Evolutionary conservation across 148 eudicot species (phyloP).

Genomic region (Euryodendron excelsum): DNA sequence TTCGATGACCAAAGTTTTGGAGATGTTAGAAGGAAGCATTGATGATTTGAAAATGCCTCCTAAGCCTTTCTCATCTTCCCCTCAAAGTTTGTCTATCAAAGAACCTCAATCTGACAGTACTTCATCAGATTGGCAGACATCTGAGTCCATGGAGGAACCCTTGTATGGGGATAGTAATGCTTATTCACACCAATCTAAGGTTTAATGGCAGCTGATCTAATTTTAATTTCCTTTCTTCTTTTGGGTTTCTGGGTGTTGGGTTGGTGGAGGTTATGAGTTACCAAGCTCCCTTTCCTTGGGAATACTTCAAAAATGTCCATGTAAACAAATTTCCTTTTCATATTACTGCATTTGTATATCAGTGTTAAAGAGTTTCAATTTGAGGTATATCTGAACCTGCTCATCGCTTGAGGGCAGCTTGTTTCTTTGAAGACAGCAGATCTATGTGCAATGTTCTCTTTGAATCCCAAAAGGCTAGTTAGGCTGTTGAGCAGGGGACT

Average conservation of each 20-base stretch:
- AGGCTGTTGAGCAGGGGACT: too few species aligned
- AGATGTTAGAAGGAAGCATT: conserved; percentile 4
- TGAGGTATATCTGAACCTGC: not conserved
- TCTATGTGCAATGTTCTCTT: too few species aligned
- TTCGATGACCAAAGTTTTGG: conserved; percentile 8
- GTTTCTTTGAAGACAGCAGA: too few species aligned
- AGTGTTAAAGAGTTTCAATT: not conserved
- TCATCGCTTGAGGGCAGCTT: too few species aligned
- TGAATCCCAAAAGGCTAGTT: not conserved
- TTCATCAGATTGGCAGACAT: not conserved
- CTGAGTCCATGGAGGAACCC: not conserved
- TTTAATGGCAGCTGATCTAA: too few species aligned
- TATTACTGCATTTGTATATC: not conserved
- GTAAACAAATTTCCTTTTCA: not conserved
- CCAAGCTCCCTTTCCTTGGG: too few species aligned
- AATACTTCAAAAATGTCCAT: not conserved
- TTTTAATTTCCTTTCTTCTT: too few species aligned
- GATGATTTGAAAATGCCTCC: conserved; percentile 9
- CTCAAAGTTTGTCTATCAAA: not conserved
- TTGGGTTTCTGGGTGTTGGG: not conserved
- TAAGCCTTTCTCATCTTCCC: not conserved
- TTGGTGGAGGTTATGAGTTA: too few species aligned
- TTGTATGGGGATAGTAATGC: not conserved
- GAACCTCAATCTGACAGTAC: not conserved
- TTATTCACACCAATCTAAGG: not conserved